phyloP scores from a whole-genome alignment of 331 rosid genomes.

The Spiraea crenata region DNA sequence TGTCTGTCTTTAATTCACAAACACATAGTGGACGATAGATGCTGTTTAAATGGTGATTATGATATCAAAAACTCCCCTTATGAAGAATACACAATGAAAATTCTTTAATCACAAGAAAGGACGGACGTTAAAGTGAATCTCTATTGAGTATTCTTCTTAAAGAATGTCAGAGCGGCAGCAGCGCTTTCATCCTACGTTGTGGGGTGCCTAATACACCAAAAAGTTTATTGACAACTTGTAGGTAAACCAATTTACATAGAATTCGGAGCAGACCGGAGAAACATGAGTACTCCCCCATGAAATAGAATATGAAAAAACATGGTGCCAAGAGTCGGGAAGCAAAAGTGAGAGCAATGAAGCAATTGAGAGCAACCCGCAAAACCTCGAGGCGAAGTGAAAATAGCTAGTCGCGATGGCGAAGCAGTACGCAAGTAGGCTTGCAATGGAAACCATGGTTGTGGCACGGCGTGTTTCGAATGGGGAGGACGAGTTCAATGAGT shows the following conservation, averaged over 20 bases:
- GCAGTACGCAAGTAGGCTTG: constrained; percentile 5
- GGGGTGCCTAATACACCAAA: background rate
- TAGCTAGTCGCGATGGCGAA: background rate
- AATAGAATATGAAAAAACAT: background rate
- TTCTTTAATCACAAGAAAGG: too few relatives aligned
- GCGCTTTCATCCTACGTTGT: background rate
- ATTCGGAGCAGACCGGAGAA: background rate
- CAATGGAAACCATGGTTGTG: background rate
- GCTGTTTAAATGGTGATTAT: too few relatives aligned
- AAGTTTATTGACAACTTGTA: background rate
- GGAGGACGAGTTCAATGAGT: background rate
- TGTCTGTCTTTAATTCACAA: too few relatives aligned
- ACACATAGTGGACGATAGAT: too few relatives aligned
- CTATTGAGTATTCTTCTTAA: too few relatives aligned
- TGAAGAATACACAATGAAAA: too few relatives aligned
- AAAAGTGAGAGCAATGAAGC: constrained; percentile 10
- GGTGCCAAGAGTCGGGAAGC: background rate
- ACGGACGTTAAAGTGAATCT: too few relatives aligned
- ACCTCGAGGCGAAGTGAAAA: background rate
- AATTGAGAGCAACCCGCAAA: background rate
- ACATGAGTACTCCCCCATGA: background rate
- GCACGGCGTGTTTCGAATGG: background rate
- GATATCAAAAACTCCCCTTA: too few relatives aligned
- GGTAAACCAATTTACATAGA: background rate
- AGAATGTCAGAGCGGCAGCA: background rate